Conservation (phyloP, 1,139 yeast genomes). For the Debaryomyces coudertii region DNA sequence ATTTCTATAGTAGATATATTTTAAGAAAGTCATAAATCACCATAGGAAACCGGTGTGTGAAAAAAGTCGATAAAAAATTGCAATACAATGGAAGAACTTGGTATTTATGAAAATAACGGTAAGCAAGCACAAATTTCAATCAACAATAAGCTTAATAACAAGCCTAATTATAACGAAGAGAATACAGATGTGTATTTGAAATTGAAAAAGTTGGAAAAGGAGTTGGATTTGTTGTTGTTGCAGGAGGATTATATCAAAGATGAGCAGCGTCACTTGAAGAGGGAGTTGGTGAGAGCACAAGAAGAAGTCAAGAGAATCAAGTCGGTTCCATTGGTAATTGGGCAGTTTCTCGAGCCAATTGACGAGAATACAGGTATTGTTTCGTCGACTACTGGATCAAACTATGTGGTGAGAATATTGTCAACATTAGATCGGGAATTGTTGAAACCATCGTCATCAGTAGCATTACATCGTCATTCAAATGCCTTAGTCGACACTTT, state of each 20-base stretch:
- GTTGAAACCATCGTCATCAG: conserved; percentile 92
- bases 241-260: conserved; percentile 98
- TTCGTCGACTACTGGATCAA: conserved; percentile 96
- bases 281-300: conserved; percentile 95
- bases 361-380: conserved; percentile 97
- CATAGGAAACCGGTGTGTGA: conserved; percentile 1
- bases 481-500: conserved; percentile 95
- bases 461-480: conserved; percentile 97
- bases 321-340: conserved; percentile 96
- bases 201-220: conserved; percentile 86
- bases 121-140: conserved; percentile 12
- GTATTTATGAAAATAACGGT: conserved; percentile 24
- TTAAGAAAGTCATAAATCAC: not conserved
- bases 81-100: conserved; percentile 32
- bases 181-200: conserved; percentile 74
- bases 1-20: not conserved
- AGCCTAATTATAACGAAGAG: conserved; percentile 31
- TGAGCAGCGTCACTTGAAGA: conserved; percentile 93
- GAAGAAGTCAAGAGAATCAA: conserved; percentile 98
- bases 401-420: conserved; percentile 91
- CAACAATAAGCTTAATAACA: conserved; percentile 12
- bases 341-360: conserved; percentile 96
- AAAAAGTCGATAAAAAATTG: not conserved
- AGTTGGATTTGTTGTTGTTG: conserved; percentile 75
- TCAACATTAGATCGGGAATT: conserved; percentile 94